Base-by-base conservation (phyloP, 2,329 filamentous ascomycete genomes). In the Didymella arachidicola region DNA sequence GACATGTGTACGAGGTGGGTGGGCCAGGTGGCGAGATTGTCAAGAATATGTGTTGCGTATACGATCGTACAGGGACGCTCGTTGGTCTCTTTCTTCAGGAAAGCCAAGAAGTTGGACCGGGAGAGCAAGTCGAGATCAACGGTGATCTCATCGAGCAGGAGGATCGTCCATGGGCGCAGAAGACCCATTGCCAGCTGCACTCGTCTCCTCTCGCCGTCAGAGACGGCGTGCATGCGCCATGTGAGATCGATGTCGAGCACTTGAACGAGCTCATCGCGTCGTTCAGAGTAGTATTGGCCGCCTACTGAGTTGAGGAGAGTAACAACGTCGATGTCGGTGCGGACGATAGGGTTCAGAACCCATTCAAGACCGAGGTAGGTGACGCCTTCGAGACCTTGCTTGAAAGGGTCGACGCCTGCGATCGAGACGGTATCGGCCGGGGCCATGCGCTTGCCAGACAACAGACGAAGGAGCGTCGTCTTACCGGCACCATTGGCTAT, bases 171-270 rank as follows among this genome's bases (percentile, higher is more conserved):
- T 0, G 95, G 95, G 3, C 94, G 84, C 43, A 99, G 79, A 8
- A 99, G 82, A 0, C 95, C 95, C 95, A 99, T 99, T 61, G 93
- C 93, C 7, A 99, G 84, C 81, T 99, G 95, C 6, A 99, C 95
- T 18, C 95, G 85, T 16, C 95, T 84, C 16, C 95, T 82, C 81
- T 99, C 95, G 50, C 95, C 95, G 72, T 99, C 95, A 1, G 88
- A 92, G 6, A 99, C 94, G 45, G 93, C 91, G 77, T 97, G 93
- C 91, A 99, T 95, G 70, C 93, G 90, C 95, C 95, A 99, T 60
- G 83, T 81, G 14, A 91, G 83, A 80, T 99, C 95, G 65, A 99
- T 93, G 76, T 99, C 95, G 34, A 99, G 86, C 62, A 99, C 94
- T 1, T 79, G 78, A 29, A 98, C 87, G 38, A 99, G 84, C 82